Percentiles rank a stretch among this genome's conserved stretches.
Evolutionary conservation across 1,284 basidiomycete genomes (phyloP).

Genomic region (Termitomyces sp.): DNA sequence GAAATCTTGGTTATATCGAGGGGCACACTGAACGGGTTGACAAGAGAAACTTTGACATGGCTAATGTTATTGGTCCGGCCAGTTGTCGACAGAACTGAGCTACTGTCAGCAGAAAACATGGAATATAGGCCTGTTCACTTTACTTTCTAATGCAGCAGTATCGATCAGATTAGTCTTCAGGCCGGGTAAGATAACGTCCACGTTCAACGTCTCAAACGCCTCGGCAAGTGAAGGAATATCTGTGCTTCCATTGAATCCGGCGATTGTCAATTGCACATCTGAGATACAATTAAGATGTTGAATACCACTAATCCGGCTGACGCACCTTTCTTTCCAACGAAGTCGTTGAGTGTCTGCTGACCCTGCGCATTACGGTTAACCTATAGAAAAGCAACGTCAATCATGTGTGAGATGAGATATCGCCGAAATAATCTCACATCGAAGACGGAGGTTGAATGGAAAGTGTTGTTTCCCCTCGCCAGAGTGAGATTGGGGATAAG

Average conservation of each 20-base stretch:
- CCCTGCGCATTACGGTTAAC: slow-evolving; percentile 63
- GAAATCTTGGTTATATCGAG: slow-evolving; percentile 59
- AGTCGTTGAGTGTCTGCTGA: slow-evolving; percentile 63
- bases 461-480: slow-evolving; percentile 52
- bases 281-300: neutral
- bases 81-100: slow-evolving; percentile 60
- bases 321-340: slow-evolving; percentile 55
- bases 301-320: neutral
- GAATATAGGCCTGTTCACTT: slow-evolving; percentile 9
- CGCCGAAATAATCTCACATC: slow-evolving; percentile 27
- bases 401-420: neutral
- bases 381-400: slow-evolving; percentile 27
- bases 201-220: slow-evolving; percentile 59
- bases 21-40: slow-evolving; percentile 65
- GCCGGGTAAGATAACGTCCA: slow-evolving; percentile 60
- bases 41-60: slow-evolving; percentile 60
- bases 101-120: neutral
- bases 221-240: slow-evolving; percentile 52
- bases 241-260: slow-evolving; percentile 61
- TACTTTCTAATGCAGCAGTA: slow-evolving; percentile 51
- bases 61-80: slow-evolving; percentile 62
- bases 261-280: slow-evolving; percentile 53
- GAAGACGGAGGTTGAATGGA: slow-evolving; percentile 47
- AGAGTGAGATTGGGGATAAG: slow-evolving; percentile 57
- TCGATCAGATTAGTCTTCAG: slow-evolving; percentile 55